Evolutionary conservation across 2,329 filamentous ascomycete species (phyloP), one percentile per base, ranked within the genome.

Genomic region (Diaporthe velutina): DNA sequence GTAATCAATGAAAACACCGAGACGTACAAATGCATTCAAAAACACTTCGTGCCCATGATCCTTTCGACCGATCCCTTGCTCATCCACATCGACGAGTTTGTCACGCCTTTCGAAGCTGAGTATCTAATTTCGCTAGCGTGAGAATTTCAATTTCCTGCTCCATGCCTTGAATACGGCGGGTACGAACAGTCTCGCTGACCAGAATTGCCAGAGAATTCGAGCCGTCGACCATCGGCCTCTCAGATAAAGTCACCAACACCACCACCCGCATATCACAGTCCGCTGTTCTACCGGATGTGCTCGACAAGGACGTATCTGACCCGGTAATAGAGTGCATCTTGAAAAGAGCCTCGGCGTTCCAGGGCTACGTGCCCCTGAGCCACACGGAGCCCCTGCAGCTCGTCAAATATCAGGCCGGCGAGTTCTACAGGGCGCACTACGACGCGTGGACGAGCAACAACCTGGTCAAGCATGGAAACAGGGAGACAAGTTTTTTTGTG

Each of bases 81-180:
- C 28, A 66, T 66, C 17, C 60, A 66, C 28, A 66, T 66, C 17
- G 60, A 66, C 19, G 40, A 66, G 60, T 66, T 66, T n/a, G 60
- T 66, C 40, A 66, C 60, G 13, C 12, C 25, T 33, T 66, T 66
- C 17, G 60, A 66, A 9, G 60, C 60, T 8, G 60, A 66, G 17
- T 66, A 66, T 48, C 10, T 66, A 13, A 66, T 66, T 33, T 66
- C 60, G 33, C 40, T 66, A 2, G 40, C 60, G 40, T 66, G 25
- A 48, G 60, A 8, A 19, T 33, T 6, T 17, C 12, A 15, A 8
- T 48, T 30, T 1, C 17, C 60, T 5, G 8, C 4, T n/a, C 8
- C 28, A 2, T 33, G 25, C 17, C 15, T 10, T 13, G 19, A 15
- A 1, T 3, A 38, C 12, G 19, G 3, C 19, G 30, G 8, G 9